These are phyloP conservation scores for Nicotiana otophora DNA, from an alignment of 257 asterid genomes.

Conservation along the genomic window DNA sequence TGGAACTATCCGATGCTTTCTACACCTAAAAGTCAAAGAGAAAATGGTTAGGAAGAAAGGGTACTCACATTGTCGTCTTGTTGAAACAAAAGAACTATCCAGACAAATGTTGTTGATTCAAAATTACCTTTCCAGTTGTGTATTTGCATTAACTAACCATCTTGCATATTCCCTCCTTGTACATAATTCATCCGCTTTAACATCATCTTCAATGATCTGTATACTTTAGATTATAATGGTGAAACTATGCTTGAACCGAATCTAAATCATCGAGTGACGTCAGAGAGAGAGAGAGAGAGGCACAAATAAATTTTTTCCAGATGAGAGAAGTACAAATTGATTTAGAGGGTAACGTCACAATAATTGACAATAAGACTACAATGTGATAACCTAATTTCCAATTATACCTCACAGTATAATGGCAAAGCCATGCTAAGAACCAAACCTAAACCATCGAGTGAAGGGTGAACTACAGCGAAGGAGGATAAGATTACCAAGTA, in stretches of 20 bases:
- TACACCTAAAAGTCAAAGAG: constrained; percentile 42
- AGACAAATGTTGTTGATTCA: constrained; percentile 1
- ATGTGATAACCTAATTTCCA: neutral
- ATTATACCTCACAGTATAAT: neutral
- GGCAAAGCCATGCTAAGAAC: neutral
- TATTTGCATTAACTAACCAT: constrained; percentile 66
- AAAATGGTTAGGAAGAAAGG: constrained; percentile 9
- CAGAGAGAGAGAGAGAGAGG: neutral
- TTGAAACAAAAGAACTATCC: neutral
- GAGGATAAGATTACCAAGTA: neutral
- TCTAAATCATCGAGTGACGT: neutral
- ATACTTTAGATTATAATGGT: constrained; percentile 20
- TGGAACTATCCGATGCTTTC: constrained; percentile 50
- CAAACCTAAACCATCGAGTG: neutral
- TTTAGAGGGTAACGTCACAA: neutral
- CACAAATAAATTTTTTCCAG: too few relatives aligned
- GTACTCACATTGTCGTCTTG: neutral
- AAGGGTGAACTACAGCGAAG: neutral
- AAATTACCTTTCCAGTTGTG: constrained; percentile 69
- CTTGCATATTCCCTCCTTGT: constrained; percentile 90
- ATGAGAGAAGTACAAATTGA: too few relatives aligned
- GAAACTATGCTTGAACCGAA: constrained; percentile 19
- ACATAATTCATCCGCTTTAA: constrained; percentile 69
- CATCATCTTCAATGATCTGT: constrained; percentile 81
- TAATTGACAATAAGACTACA: neutral